Evolutionary conservation across 257 asterid species (phyloP).

Genomic region (Handroanthus guayacan): DNA sequence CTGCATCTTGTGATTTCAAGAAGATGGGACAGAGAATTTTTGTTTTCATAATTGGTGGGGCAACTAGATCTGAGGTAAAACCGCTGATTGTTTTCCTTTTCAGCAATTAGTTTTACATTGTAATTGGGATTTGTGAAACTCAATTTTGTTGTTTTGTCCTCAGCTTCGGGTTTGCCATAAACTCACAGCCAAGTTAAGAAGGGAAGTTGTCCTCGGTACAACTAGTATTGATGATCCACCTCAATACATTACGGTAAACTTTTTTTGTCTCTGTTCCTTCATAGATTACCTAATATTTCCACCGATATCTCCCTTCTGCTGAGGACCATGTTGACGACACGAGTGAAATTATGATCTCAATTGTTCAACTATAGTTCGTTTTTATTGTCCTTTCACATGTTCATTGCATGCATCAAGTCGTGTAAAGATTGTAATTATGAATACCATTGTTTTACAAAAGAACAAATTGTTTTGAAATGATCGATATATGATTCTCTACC

Average conservation of each 20-base stretch:
- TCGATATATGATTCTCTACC: neutral
- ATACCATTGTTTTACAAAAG: neutral
- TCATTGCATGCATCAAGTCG: no score
- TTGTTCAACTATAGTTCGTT: no score
- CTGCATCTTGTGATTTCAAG: slow-evolving; percentile 58
- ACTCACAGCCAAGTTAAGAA: slow-evolving; percentile 67
- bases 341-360: neutral
- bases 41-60: slow-evolving; percentile 87
- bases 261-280: neutral
- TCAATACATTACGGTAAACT: slow-evolving; percentile 67
- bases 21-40: slow-evolving; percentile 85
- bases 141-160: slow-evolving; percentile 23
- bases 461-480: slow-evolving; percentile 5
- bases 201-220: slow-evolving; percentile 89
- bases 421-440: no score
- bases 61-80: slow-evolving; percentile 87
- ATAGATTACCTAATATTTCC: neutral
- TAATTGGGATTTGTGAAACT: slow-evolving; percentile 2
- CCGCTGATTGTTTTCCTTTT: slow-evolving; percentile 20
- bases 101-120: neutral
- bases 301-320: neutral
- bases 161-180: slow-evolving; percentile 91
- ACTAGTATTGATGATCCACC: slow-evolving; percentile 83
- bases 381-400: no score
- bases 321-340: neutral